Conservation (phyloP, 805 yeast genomes). For the Candida peoriensis region DNA sequence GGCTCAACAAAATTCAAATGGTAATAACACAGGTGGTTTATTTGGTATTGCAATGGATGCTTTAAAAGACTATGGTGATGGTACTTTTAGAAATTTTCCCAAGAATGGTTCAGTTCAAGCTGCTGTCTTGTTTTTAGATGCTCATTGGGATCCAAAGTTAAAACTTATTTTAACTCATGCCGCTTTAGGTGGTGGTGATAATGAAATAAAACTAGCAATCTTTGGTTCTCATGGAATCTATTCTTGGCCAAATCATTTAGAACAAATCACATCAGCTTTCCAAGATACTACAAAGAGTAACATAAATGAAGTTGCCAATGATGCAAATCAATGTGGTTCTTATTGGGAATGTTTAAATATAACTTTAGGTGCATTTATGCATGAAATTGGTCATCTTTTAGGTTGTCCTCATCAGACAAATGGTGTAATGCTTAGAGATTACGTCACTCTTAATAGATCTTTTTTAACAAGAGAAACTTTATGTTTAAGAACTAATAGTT, state of each 20-base stretch:
- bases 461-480: constrained; percentile 67
- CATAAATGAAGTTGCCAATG: constrained; percentile 80
- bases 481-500: constrained; percentile 46
- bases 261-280: constrained; percentile 62
- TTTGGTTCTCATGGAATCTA: constrained; percentile 92
- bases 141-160: constrained; percentile 67
- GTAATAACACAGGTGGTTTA: constrained; percentile 67
- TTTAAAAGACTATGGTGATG: constrained; percentile 48
- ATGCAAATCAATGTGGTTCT: constrained; percentile 75
- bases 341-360: constrained; percentile 87
- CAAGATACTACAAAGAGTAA: constrained; percentile 65
- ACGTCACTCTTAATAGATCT: constrained; percentile 72
- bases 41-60: constrained; percentile 80
- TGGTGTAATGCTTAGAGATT: constrained; percentile 90
- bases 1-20: constrained; percentile 84
- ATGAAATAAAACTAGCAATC: constrained; percentile 69
- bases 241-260: constrained; percentile 87
- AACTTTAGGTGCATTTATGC: constrained; percentile 91
- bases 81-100: constrained; percentile 40
- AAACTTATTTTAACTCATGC: constrained; percentile 79
- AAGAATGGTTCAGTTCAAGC: constrained; percentile 55
- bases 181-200: constrained; percentile 87
- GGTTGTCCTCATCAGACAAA: constrained; percentile 90
- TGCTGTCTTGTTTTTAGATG: constrained; percentile 80
- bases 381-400: constrained; percentile 86